Evolutionary conservation across 306 rosid species (phyloP).

Genomic region (Cicer bijugum): DNA sequence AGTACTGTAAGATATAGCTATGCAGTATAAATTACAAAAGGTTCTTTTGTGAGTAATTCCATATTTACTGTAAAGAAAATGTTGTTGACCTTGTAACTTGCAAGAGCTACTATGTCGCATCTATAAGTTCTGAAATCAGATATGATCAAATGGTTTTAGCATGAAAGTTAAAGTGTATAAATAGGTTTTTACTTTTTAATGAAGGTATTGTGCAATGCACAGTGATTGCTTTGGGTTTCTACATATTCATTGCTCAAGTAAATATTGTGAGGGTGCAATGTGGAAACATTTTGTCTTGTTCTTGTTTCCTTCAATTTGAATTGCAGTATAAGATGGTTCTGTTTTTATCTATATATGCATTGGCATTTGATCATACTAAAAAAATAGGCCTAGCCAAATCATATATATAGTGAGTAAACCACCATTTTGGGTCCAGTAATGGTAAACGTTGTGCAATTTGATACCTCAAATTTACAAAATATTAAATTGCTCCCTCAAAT

Average conservation of each 20-base stretch:
- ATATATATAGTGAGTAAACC: neutral
- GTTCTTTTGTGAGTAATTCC: neutral
- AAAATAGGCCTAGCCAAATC: constrained; percentile 4
- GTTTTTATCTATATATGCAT: neutral
- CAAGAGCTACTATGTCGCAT: too few species aligned
- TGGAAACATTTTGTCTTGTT: neutral
- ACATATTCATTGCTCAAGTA: constrained; percentile 8
- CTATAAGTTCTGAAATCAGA: too few species aligned
- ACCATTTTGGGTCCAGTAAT: too few species aligned
- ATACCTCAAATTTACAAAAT: too few species aligned
- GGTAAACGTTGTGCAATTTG: too few species aligned
- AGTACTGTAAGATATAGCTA: constrained; percentile 8
- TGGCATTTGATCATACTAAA: neutral
- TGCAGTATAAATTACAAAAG: constrained; percentile 15
- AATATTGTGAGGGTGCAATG: neutral
- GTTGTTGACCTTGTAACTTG: too few species aligned
- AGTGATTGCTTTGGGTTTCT: neutral
- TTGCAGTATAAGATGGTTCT: neutral
- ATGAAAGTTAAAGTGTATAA: constrained; percentile 18
- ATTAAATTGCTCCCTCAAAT: too few species aligned
- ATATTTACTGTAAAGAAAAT: constrained; percentile 15
- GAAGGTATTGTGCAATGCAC: constrained; percentile 1
- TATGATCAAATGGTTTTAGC: neutral
- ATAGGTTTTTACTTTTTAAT: constrained; percentile 26
- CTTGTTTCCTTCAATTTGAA: neutral